These are phyloP conservation scores for Penicillium sp. DNA, from an alignment of 2,329 filamentous ascomycete species.

Conservation along the genomic window DNA sequence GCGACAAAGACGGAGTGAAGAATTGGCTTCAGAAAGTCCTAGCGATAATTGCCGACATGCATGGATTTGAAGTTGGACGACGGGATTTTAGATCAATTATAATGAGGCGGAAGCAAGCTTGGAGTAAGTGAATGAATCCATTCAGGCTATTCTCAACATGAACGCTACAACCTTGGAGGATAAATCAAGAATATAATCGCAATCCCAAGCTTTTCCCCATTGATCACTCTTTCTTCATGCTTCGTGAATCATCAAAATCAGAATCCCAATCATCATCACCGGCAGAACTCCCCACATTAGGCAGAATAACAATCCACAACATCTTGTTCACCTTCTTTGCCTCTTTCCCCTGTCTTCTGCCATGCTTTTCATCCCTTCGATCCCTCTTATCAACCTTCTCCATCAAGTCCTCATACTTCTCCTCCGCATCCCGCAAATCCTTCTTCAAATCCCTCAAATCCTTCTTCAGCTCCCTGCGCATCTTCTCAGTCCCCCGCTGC, in stretches of 20 bases:
- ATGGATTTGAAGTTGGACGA: slow-evolving; percentile 17
- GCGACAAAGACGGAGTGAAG: not conserved
- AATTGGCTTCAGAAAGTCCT: slow-evolving; percentile 12
- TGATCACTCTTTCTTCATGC: not conserved
- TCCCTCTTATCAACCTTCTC: not conserved
- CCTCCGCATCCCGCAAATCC: not conserved
- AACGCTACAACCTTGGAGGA: not conserved
- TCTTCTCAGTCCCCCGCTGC: not conserved
- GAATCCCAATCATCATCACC: slow-evolving; percentile 14
- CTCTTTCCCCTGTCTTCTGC: not conserved
- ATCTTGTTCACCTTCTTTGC: slow-evolving; percentile 6
- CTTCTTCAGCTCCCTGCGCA: not conserved
- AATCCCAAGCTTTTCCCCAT: too few relatives aligned
- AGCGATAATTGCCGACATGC: slow-evolving; percentile 12
- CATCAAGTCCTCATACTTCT: not conserved
- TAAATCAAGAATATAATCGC: not conserved
- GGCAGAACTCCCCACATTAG: not conserved
- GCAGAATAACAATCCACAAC: slow-evolving; percentile 11
- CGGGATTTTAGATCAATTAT: slow-evolving; percentile 2
- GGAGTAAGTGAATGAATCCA: not conserved
- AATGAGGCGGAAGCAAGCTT: not conserved
- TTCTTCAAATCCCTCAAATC: slow-evolving; percentile 1
- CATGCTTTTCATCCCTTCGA: not conserved
- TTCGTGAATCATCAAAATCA: not conserved
- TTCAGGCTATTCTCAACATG: not conserved